Evolutionary conservation across 345 rosid genomes (phyloP), one percentile per base, ranked within the genome.

Genomic region (Salix dunnii): DNA sequence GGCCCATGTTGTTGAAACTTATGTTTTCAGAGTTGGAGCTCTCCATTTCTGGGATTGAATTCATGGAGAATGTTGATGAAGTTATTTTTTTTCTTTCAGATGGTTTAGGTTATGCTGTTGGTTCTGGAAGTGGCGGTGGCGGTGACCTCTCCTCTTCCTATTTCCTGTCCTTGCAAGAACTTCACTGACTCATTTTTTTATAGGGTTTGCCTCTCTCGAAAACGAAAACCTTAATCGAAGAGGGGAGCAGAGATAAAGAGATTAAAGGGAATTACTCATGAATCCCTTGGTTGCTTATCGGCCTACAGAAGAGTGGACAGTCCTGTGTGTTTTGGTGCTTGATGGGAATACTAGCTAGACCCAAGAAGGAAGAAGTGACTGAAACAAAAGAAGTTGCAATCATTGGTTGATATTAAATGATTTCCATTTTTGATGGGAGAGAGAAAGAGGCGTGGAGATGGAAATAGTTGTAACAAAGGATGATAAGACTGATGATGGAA

Each of bases 401-500:
- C 33, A 74, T 7, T 31, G 55, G 23, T 31, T 76, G 74, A 35
- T 73, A 71, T 68, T 53, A 82, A n/a, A 72, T 55, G 71, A 77
- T 72, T 85, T 79, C 85, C 76, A 65, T 69, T 31, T 80, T 67
- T 67, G 65, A 60, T 31, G 67, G 33, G 76, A 62, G 77, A 75
- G n/a, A 67, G 27, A 64, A 9, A 18, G 55, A 40, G 49, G 67
- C 12, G 20, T 46, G 76, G 67, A n/a, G 68, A 35, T 53, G 69
- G 11, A 75, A 78, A 72, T 38, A 72, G 77, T 51, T 69, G 72
- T 18, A 68, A 35, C 71, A 70, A 76, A 42, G 40, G 49, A 30
- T 38, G 82, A 75, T 46, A 72, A 75, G 86, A 82, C 43, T 67
- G 82, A 76, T 73, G 82, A 76, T 76, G 84, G 79, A 78, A 58